Evolutionary conservation across 345 rosid species (phyloP).

Genomic region (Citrus maxima): DNA sequence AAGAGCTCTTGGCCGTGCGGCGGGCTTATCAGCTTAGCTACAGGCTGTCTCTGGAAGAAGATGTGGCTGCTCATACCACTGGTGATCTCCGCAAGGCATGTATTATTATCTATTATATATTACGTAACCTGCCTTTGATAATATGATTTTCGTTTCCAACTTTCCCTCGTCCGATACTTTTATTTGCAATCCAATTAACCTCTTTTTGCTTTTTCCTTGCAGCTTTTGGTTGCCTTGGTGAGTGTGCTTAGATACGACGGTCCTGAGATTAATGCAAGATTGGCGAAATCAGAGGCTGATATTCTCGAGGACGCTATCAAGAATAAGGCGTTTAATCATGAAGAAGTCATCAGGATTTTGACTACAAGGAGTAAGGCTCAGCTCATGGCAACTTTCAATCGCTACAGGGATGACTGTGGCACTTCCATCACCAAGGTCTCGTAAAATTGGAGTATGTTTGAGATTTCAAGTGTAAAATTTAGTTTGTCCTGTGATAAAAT

Average conservation of each 20-base stretch:
- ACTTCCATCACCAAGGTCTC: constrained; percentile 49
- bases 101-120: background rate
- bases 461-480: too few species aligned
- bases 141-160: background rate
- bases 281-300: constrained; percentile 48
- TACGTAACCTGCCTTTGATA: background rate
- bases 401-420: constrained; percentile 45
- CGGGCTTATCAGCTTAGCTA: constrained; percentile 57
- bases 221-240: constrained; percentile 60
- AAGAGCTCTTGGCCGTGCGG: constrained; percentile 58
- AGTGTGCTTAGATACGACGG: constrained; percentile 56
- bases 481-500: background rate
- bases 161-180: background rate
- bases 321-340: constrained; percentile 42
- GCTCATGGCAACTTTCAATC: constrained; percentile 58
- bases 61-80: constrained; percentile 52
- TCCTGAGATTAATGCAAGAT: constrained; percentile 35
- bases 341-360: constrained; percentile 54
- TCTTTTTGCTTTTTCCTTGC: background rate
- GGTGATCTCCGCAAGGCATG: constrained; percentile 57
- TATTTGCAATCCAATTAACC: background rate
- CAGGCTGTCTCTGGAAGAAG: constrained; percentile 71
- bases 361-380: constrained; percentile 61
- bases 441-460: background rate
- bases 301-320: constrained; percentile 46